Percentiles rank a stretch among this genome's conserved stretches.
Conservation (phyloP, 176 grass and related monocot species). For the Carex littledalei region DNA sequence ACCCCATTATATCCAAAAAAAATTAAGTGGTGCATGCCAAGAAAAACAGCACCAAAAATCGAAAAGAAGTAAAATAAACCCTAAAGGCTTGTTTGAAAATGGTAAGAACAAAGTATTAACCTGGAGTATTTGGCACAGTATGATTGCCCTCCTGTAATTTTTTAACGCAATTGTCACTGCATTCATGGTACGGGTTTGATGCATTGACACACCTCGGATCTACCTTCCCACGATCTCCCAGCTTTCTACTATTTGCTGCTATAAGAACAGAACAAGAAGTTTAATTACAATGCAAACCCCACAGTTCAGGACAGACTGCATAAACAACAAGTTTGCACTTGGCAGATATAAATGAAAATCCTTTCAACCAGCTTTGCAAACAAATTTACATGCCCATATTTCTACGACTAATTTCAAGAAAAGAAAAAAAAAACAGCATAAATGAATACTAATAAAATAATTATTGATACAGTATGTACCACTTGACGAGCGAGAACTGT, state of each 20-base stretch:
- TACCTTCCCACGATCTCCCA: conserved; percentile 22
- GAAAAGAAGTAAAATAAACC: neutral
- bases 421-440: neutral
- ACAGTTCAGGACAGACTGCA: neutral
- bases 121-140: conserved; percentile 14
- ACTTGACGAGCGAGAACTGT: neutral
- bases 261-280: neutral
- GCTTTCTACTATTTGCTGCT: neutral
- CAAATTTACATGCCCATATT: neutral
- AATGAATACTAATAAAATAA: neutral
- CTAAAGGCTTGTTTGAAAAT: neutral
- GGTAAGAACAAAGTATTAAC: neutral
- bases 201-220: conserved; percentile 34
- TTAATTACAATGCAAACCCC: neutral
- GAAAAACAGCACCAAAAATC: neutral
- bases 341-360: neutral
- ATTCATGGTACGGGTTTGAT: conserved; percentile 43
- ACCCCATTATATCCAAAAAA: neutral
- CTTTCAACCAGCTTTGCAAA: neutral
- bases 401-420: neutral
- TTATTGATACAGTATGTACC: neutral
- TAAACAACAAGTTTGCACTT: neutral
- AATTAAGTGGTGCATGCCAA: neutral
- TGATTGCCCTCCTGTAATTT: conserved; percentile 11
- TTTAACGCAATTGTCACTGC: conserved; percentile 20